Evolutionary conservation across 306 rosid species (phyloP).

Genomic region (Rubus idaeus): DNA sequence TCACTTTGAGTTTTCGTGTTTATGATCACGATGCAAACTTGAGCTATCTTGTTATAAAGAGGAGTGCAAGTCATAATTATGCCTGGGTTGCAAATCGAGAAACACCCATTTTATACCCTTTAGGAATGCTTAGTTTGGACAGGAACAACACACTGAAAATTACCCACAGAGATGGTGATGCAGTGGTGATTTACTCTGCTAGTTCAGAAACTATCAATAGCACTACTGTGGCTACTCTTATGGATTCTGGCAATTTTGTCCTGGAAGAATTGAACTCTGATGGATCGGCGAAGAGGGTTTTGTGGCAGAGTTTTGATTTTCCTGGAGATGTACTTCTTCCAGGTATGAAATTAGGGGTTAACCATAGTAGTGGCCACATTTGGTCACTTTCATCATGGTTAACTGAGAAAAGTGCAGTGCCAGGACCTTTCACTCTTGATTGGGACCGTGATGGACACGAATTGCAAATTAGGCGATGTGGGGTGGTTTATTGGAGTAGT

Average conservation of each 20-base stretch:
- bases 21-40: background rate
- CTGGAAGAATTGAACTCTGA: background rate
- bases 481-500: slow-evolving; percentile 4
- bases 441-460: background rate
- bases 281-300: background rate
- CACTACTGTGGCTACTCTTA: background rate
- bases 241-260: slow-evolving; percentile 9
- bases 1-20: background rate
- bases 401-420: background rate
- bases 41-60: background rate
- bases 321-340: slow-evolving; percentile 5
- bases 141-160: background rate
- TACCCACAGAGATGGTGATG: background rate
- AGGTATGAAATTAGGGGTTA: slow-evolving; percentile 10
- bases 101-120: background rate
- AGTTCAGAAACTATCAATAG: too few relatives aligned
- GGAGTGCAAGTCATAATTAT: background rate
- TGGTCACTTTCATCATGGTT: background rate
- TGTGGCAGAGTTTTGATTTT: slow-evolving; percentile 10
- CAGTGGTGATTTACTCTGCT: background rate
- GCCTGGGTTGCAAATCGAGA: background rate
- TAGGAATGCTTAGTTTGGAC: background rate
- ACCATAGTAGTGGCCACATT: background rate
- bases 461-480: background rate
- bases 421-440: background rate